A percentile compares a stretch with the other conserved stretches of the same genome.
Evolutionary conservation across 2,329 filamentous ascomycete species (phyloP).

Genomic region (Epichloe sp.): DNA sequence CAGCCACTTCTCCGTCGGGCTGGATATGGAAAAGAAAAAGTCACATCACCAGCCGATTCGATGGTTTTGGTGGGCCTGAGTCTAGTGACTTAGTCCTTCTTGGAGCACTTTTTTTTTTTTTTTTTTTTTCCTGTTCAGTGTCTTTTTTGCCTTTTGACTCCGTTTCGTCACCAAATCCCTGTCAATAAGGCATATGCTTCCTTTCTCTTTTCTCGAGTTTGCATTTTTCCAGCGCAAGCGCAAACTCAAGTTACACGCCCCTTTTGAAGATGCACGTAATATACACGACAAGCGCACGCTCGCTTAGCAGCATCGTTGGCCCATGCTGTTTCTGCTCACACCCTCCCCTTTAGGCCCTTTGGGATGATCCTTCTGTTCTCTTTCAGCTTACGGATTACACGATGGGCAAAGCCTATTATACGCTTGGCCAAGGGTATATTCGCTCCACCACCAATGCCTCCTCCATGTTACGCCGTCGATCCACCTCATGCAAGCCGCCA

Average conservation of each 20-base stretch:
- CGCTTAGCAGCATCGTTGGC: slow-evolving; percentile 1
- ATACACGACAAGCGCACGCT: slow-evolving; percentile 1
- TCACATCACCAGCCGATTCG: slow-evolving; percentile 14
- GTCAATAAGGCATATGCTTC: slow-evolving; percentile 23
- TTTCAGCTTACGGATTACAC: background rate
- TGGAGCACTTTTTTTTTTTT: slow-evolving; percentile 18
- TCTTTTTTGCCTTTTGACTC: background rate
- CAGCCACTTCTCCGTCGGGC: slow-evolving; percentile 13
- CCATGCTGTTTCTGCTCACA: slow-evolving; percentile 10
- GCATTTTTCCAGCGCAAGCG: slow-evolving; percentile 4
- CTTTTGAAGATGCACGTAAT: background rate
- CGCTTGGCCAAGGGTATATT: slow-evolving; percentile 5
- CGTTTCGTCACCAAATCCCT: background rate
- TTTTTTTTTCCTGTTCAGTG: background rate
- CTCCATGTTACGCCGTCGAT: slow-evolving; percentile 17
- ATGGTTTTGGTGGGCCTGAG: slow-evolving; percentile 4
- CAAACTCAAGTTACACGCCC: slow-evolving; percentile 1
- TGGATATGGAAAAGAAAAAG: background rate
- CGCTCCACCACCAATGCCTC: slow-evolving; percentile 11
- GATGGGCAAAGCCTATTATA: background rate
- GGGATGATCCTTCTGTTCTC: background rate
- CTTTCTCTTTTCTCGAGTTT: slow-evolving; percentile 8
- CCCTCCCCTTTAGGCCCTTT: slow-evolving; percentile 10
- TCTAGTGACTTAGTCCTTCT: slow-evolving; percentile 7
- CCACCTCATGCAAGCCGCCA: slow-evolving; percentile 22